phyloP scores from a whole-genome alignment of 768 basidiomycete genomes.

The Podaxis carcinomalis region DNA sequence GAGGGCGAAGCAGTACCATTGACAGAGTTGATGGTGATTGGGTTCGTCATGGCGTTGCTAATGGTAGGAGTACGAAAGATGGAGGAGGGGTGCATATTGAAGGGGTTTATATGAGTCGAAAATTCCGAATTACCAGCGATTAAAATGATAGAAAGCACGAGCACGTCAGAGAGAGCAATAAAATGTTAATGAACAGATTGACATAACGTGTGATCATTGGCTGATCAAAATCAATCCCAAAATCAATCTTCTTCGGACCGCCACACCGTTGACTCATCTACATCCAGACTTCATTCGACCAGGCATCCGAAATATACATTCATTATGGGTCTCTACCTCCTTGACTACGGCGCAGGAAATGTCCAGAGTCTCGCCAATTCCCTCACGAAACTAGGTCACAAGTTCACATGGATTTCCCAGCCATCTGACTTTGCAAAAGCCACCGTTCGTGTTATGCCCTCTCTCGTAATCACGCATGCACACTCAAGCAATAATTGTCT shows the following conservation, averaged over 20 bases:
- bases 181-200: neutral
- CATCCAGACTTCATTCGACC: neutral
- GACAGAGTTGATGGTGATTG: constrained; percentile 44
- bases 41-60: constrained; percentile 35
- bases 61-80: constrained; percentile 9
- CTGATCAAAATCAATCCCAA: neutral
- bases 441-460: constrained; percentile 57
- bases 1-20: constrained; percentile 45
- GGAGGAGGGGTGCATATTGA: neutral
- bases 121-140: constrained; percentile 13
- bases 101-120: constrained; percentile 13
- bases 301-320: neutral
- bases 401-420: constrained; percentile 83
- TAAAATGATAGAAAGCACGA: constrained; percentile 20
- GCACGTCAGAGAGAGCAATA: constrained; percentile 11
- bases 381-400: constrained; percentile 74
- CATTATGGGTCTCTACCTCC: constrained; percentile 65
- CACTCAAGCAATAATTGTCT: constrained; percentile 8
- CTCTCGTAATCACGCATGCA: constrained; percentile 7
- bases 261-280: constrained; percentile 12
- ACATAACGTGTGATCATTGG: constrained; percentile 9
- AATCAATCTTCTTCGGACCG: neutral
- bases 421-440: constrained; percentile 83
- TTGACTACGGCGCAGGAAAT: constrained; percentile 97
- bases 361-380: constrained; percentile 94